Evolutionary conservation across 1,284 basidiomycete genomes (phyloP), one percentile per base, ranked within the genome.

Genomic region (Rhodotorula sp.): DNA sequence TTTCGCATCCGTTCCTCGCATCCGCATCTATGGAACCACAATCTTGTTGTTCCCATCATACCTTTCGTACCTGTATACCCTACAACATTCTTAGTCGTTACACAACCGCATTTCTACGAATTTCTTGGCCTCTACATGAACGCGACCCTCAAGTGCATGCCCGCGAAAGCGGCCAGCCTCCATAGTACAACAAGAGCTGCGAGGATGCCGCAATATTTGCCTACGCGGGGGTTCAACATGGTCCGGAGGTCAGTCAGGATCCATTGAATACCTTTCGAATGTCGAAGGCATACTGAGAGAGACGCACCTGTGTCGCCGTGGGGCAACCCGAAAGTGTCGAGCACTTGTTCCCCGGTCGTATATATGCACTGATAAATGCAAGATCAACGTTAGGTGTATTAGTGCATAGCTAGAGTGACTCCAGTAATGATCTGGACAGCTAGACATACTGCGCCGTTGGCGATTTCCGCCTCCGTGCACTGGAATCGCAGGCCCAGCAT

Each of bases 281-380:
- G 66, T 6, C 43, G 23, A 34, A 34, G 8, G 8, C 7, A 34
- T 34, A 34, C 6, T 34, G 34, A 34, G 34, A 6, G 62, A 73
- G 34, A 64, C 60, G 62, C 28, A 70, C 66, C 75, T 4, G 67
- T 71, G 3, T 50, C 66, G 10, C 26, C n/a, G 48, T 62, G 48
- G 15, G 68, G 62, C 10, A 74, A 66, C 10, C 47, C 23, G 34
- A 74, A 69, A 5, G 68, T 67, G 18, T 70, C 57, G 58, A 83
- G 79, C 2, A 83, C 56, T 65, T 83, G 80, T 64, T 82, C 80
- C 23, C 83, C 83, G 14, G 73, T 82, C 64, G 80, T 77, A 6
- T 81, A 82, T 45, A 83, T 78, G 73, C 83, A 84, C 34, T 34
- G 34, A 34, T 8, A 4, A 34, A 8, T 34, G 5, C 5, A 6